Evolutionary conservation across 352 stramenopile species (phyloP).

Genomic region (Globisporangium spinosum): DNA sequence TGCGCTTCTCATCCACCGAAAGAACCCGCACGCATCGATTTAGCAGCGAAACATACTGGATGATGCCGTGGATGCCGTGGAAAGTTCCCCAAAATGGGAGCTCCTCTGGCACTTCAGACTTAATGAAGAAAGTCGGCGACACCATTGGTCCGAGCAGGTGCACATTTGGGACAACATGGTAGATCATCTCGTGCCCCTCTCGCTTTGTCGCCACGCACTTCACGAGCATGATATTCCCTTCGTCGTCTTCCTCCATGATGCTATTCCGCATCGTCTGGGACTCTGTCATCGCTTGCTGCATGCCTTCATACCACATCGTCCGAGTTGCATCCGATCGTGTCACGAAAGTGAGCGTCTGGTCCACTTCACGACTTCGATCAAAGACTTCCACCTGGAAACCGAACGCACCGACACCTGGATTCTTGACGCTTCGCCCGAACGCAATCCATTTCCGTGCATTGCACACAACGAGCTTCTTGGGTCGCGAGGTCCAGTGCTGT

Average conservation of each 20-base stretch:
- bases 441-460: constrained; percentile 76
- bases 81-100: constrained; percentile 81
- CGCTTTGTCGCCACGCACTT: constrained; percentile 60
- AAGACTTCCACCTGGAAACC: constrained; percentile 80
- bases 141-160: constrained; percentile 55
- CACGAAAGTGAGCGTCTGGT: constrained; percentile 76
- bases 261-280: constrained; percentile 47
- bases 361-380: constrained; percentile 63
- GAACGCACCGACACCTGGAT: constrained; percentile 57
- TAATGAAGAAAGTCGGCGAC: constrained; percentile 63
- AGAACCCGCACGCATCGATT: constrained; percentile 56
- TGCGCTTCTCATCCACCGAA: constrained; percentile 53
- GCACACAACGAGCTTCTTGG: constrained; percentile 66
- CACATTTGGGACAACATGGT: constrained; percentile 56
- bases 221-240: constrained; percentile 54
- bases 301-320: constrained; percentile 56
- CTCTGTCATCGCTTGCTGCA: constrained; percentile 44
- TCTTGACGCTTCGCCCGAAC: constrained; percentile 69
- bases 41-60: constrained; percentile 71
- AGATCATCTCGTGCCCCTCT: constrained; percentile 30
- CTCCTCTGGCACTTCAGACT: constrained; percentile 75
- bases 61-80: constrained; percentile 53
- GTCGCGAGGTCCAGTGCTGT: constrained; percentile 49
- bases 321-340: constrained; percentile 50
- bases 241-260: constrained; percentile 58